Evolutionary conservation across 1,139 yeast genomes (phyloP).

Genomic region (Yamadazyma membranifaciens): DNA sequence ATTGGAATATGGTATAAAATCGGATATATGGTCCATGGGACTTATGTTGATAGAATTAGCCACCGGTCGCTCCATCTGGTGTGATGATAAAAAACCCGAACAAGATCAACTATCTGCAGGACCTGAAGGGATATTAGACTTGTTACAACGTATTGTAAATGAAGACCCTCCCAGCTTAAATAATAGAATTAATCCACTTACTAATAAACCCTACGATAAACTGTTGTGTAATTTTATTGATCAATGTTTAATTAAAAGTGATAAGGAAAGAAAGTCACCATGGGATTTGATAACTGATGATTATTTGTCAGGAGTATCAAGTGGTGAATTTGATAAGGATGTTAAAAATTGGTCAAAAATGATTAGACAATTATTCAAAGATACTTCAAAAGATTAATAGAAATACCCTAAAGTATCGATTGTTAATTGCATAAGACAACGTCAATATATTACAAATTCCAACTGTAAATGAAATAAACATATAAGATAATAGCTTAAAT

Average conservation of each 20-base stretch:
- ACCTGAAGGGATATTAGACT: slow-evolving; percentile 86
- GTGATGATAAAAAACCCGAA: slow-evolving; percentile 23
- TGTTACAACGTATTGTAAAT: slow-evolving; percentile 87
- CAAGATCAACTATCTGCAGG: slow-evolving; percentile 25
- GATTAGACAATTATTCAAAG: slow-evolving; percentile 26
- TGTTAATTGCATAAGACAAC: neutral
- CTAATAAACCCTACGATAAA: slow-evolving; percentile 28
- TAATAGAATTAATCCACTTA: slow-evolving; percentile 24
- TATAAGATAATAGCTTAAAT: too few relatives aligned
- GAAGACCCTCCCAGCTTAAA: slow-evolving; percentile 80
- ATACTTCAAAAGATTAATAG: neutral
- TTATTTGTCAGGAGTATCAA: slow-evolving; percentile 45
- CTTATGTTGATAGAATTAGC: slow-evolving; percentile 86
- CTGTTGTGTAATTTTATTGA: slow-evolving; percentile 64
- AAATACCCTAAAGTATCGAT: neutral
- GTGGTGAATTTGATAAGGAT: slow-evolving; percentile 42
- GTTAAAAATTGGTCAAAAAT: slow-evolving; percentile 51
- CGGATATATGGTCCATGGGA: slow-evolving; percentile 97
- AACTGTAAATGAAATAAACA: neutral
- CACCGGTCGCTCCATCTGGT: slow-evolving; percentile 62
- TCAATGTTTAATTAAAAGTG: slow-evolving; percentile 66
- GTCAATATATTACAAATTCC: neutral
- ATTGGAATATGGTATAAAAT: slow-evolving; percentile 83
- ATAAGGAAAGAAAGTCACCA: slow-evolving; percentile 60
- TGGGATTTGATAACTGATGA: slow-evolving; percentile 45